phyloP scores from a whole-genome alignment of 495 filamentous ascomycete species.

The Elasticomyces elasticus region DNA sequence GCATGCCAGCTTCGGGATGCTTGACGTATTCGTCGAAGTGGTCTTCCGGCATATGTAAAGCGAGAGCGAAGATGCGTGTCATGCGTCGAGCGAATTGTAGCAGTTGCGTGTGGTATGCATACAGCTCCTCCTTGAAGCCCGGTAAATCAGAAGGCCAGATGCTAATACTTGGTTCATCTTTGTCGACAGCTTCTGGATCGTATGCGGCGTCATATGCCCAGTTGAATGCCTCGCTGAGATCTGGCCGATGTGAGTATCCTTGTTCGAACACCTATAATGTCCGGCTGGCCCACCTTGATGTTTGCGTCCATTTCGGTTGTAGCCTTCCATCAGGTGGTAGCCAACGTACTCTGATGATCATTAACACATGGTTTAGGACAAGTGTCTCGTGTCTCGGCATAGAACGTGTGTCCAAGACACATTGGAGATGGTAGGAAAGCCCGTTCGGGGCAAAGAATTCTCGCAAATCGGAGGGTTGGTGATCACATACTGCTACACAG shows the following conservation, averaged over 20 bases:
- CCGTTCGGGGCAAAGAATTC: no score
- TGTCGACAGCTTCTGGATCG: constrained; percentile 24
- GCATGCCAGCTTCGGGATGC: constrained; percentile 10
- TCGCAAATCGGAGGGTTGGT: no score
- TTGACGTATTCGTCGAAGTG: constrained; percentile 12
- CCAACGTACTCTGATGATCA: constrained; percentile 26
- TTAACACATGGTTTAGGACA: no score
- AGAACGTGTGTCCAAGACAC: no score
- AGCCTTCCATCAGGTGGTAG: constrained; percentile 27
- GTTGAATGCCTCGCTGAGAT: constrained; percentile 36
- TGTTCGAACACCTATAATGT: neutral
- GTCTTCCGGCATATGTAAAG: constrained; percentile 6
- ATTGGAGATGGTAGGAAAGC: no score
- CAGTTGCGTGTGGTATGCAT: constrained; percentile 9
- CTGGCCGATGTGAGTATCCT: neutral
- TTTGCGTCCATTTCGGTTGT: constrained; percentile 30
- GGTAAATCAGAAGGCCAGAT: constrained; percentile 22
- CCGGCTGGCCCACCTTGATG: constrained; percentile 9
- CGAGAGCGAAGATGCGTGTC: constrained; percentile 12
- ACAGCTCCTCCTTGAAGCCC: constrained; percentile 21
- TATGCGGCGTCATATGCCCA: constrained; percentile 33
- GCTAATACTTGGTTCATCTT: constrained; percentile 16
- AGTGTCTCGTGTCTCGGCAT: no score
- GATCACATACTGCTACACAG: no score
- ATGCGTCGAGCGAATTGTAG: constrained; percentile 2